Base-by-base conservation (phyloP, 2,329 filamentous ascomycete species). In the Thermothelomyces thermophilus region DNA sequence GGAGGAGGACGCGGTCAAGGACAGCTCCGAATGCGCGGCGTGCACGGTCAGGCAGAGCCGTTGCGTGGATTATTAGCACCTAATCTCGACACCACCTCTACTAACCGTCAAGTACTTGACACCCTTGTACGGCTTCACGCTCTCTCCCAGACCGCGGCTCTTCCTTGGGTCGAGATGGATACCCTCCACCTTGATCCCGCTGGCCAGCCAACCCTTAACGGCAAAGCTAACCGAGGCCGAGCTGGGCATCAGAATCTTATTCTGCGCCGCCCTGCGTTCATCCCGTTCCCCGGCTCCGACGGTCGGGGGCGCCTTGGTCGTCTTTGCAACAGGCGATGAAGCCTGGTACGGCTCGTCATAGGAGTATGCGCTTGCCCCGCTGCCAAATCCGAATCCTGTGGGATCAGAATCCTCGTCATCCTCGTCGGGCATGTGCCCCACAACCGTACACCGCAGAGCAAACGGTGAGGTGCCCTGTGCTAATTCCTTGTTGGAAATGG, bases 61-160 rank as follows among this genome's bases (percentile, higher is more conserved):
- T n/a, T n/a, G n/a, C n/a, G n/a, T n/a, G n/a, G n/a, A 28, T 8
- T 10, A 17, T 62, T 54, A 82, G 63, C 81, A 84, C 59, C 82
- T 71, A 58, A 82, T 74, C 66, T 85, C 82, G 36, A 84, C 72
- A 19, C 81, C 82, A 13, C 77, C 76, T 55, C 80, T 80, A 62
- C 81, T 84, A 42, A 84, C 73, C 14, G 90, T 96, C 60, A 98
- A 66, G 68, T 98, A 98, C 70, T 98, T 98, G 58, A 98, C 93
- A 1, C 93, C 93, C 70, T 97, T 98, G 69, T 95, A 97, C 20
- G 93, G 93, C 69, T 90, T 94, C 34, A 97, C 82, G 2, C 86
- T 82, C 58, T 95, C 89, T 0, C 89, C 89, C 40, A 98, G 62
- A 0, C 93, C 93, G 50, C 84, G 80, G 67, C 88, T 95, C 70